Evolutionary conservation across 192 early-diverging fungal genomes (phyloP).

Genomic region (Helicostylum pulchrum): DNA sequence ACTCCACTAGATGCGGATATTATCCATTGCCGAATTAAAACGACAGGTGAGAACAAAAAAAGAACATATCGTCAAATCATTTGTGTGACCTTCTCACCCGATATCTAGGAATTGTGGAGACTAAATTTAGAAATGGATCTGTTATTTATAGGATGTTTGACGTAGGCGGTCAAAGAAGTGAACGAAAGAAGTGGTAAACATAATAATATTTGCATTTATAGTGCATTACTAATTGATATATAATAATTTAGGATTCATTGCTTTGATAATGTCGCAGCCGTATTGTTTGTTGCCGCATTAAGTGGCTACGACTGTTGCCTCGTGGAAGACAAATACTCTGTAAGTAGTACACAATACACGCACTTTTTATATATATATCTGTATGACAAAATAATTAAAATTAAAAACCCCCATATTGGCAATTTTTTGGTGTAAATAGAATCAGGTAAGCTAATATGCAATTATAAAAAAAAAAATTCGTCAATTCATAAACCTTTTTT

Average conservation of each 20-base stretch:
- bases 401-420: constrained; percentile 1
- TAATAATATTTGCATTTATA: not conserved
- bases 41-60: constrained; percentile 39
- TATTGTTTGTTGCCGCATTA: constrained; percentile 54
- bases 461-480: not conserved
- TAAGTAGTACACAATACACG: constrained; percentile 20
- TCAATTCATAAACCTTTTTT: not conserved
- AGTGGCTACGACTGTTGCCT: constrained; percentile 56
- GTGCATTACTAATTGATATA: too few species aligned
- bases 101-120: constrained; percentile 46
- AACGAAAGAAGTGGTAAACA: constrained; percentile 52
- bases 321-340: constrained; percentile 45
- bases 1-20: constrained; percentile 54
- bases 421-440: constrained; percentile 2
- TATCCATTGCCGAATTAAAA: constrained; percentile 51
- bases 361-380: not conserved
- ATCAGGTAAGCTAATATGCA: constrained; percentile 10
- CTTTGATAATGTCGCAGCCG: constrained; percentile 52
- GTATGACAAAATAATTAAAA: not conserved
- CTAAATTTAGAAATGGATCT: constrained; percentile 40
- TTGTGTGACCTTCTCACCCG: not conserved
- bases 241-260: constrained; percentile 31
- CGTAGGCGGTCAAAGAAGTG: constrained; percentile 54
- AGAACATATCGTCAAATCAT: not conserved
- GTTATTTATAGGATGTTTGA: constrained; percentile 57